These are phyloP conservation scores for Teunomyces atbi DNA, from an alignment of 805 yeast species.

Conservation along the genomic window DNA sequence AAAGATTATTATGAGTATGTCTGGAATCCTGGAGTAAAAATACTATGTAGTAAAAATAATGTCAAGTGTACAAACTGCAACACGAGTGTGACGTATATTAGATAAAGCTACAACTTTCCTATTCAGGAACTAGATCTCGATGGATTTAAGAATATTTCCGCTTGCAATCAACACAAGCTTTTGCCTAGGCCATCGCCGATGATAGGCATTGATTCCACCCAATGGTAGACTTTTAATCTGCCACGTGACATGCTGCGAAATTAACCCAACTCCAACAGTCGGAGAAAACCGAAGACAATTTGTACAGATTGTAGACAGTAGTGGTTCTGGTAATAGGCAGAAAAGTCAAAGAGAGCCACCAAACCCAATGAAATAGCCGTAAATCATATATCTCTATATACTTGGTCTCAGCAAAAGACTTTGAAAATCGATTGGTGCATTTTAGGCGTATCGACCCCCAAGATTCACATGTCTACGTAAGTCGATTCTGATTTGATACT, in stretches of 20 bases:
- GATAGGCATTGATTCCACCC: neutral
- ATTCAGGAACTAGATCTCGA: neutral
- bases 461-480: neutral
- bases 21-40: neutral
- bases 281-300: neutral
- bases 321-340: too few relatives aligned
- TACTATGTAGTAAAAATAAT: too few relatives aligned
- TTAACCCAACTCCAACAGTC: neutral
- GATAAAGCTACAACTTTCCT: neutral
- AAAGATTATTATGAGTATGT: neutral
- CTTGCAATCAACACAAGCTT: neutral
- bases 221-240: neutral
- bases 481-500: constrained; percentile 1
- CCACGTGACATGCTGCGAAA: neutral
- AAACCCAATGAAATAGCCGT: too few relatives aligned
- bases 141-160: neutral
- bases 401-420: too few relatives aligned
- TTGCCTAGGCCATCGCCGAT: neutral
- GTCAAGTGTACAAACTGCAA: too few relatives aligned
- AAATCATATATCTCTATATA: too few relatives aligned
- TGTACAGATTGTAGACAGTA: too few relatives aligned
- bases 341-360: too few relatives aligned
- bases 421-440: neutral
- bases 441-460: neutral
- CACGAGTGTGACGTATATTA: neutral